Conservation (phyloP, 306 rosid genomes). For the Cyclanthera cordifolia region DNA sequence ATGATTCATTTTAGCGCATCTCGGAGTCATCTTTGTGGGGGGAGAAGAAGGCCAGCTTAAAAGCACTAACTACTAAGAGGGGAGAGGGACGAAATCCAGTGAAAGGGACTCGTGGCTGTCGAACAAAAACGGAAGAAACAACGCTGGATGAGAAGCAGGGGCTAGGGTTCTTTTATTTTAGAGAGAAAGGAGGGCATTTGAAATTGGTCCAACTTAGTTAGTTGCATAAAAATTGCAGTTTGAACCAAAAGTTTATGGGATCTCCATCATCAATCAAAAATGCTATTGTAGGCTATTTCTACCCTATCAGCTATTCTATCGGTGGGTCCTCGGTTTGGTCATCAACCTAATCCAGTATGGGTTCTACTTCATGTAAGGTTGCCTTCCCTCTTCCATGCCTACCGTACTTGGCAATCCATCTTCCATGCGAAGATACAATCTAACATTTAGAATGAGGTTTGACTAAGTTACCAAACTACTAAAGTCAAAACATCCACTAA, state of each 20-base stretch:
- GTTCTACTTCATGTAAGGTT: neutral
- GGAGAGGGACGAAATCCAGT: too few species aligned
- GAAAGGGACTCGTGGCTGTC: too few species aligned
- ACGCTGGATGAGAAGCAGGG: too few species aligned
- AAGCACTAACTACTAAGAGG: too few species aligned
- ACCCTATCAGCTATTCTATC: neutral
- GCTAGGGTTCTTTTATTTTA: too few species aligned
- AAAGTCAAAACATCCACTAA: neutral
- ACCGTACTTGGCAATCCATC: neutral
- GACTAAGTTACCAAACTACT: neutral
- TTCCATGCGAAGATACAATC: neutral
- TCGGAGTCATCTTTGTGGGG: too few species aligned
- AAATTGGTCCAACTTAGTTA: neutral
- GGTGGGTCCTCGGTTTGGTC: neutral
- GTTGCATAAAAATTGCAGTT: neutral
- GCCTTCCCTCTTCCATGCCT: neutral
- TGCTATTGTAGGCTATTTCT: neutral
- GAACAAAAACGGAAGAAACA: too few species aligned
- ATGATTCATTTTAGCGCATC: too few species aligned
- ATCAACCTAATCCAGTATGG: neutral
- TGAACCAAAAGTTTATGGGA: neutral
- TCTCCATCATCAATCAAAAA: neutral
- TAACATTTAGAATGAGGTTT: neutral
- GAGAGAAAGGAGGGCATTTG: too few species aligned
- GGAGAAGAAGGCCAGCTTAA: too few species aligned